These are phyloP conservation scores for Debaryomyces sp. DNA, from an alignment of 1,139 yeast species.

Conservation along the genomic window DNA sequence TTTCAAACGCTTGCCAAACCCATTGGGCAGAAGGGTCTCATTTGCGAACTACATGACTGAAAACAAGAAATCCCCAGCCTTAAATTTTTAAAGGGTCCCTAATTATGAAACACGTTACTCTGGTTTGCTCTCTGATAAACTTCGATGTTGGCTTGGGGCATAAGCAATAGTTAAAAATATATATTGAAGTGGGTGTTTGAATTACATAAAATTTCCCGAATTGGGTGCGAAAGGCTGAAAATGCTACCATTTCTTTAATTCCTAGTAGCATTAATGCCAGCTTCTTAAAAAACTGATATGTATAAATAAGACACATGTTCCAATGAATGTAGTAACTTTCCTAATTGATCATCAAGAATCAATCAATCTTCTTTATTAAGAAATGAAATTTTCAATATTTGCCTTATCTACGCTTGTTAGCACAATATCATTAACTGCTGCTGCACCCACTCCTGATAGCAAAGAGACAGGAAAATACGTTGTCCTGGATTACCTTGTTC, in stretches of 20 bases:
- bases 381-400: conserved; percentile 13
- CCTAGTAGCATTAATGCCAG: neutral
- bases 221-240: conserved; percentile 10
- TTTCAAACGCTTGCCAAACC: neutral
- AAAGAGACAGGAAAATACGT: conserved; percentile 5
- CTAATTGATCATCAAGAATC: conserved; percentile 1
- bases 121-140: neutral
- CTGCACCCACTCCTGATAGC: conserved; percentile 11
- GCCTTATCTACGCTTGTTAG: conserved; percentile 11
- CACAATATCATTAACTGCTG: conserved; percentile 13
- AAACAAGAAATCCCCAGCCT: neutral
- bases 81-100: neutral
- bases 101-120: neutral
- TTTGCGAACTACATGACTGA: neutral
- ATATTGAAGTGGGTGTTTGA: neutral
- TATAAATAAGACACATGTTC: conserved; percentile 5
- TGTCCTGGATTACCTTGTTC: conserved; percentile 13
- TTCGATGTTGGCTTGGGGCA: neutral
- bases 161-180: neutral
- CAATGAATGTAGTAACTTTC: neutral
- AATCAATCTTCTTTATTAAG: neutral
- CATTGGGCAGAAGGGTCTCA: neutral
- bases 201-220: conserved; percentile 2
- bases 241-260: neutral
- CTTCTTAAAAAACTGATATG: neutral